Percentiles rank a stretch among this genome's conserved stretches.
These are phyloP conservation scores for Colletotrichum endophyticum DNA, from an alignment of 2,329 filamentous ascomycete genomes.

Conservation along the genomic window DNA sequence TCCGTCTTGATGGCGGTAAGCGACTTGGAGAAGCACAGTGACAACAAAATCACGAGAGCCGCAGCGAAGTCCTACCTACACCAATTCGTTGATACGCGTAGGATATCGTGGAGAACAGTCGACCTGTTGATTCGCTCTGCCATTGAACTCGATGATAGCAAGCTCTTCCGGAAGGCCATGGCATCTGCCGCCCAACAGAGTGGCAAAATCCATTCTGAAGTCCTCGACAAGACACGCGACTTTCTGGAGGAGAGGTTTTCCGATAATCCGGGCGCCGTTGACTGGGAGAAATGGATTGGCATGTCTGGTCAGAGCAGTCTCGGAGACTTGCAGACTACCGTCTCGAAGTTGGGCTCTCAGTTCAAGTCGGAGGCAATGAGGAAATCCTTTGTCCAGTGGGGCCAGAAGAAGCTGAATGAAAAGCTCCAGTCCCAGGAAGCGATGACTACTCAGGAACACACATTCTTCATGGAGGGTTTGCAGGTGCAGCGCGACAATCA, in stretches of 20 bases:
- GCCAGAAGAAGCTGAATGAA: not conserved
- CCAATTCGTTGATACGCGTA: too few relatives aligned
- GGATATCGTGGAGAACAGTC: too few relatives aligned
- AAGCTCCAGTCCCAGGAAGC: not conserved
- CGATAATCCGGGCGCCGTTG: not conserved
- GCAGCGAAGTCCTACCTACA: not conserved
- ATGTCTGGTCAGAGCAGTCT: not conserved
- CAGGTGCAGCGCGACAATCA: not conserved
- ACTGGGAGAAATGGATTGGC: not conserved
- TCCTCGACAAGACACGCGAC: not conserved
- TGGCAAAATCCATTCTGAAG: not conserved
- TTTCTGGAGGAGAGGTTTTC: not conserved
- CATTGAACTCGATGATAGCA: not conserved
- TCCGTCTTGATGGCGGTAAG: not conserved
- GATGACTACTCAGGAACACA: not conserved
- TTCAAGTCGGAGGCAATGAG: not conserved
- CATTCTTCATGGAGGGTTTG: not conserved
- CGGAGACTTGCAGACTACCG: not conserved
- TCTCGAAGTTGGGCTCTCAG: not conserved
- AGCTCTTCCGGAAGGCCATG: not conserved
- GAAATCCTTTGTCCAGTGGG: not conserved
- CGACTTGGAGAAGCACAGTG: not conserved
- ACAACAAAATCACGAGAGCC: not conserved
- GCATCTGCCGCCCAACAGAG: not conserved
- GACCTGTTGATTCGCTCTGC: not conserved